phyloP scores from a whole-genome alignment of 345 rosid species.

The Ailanthus altissimus region DNA sequence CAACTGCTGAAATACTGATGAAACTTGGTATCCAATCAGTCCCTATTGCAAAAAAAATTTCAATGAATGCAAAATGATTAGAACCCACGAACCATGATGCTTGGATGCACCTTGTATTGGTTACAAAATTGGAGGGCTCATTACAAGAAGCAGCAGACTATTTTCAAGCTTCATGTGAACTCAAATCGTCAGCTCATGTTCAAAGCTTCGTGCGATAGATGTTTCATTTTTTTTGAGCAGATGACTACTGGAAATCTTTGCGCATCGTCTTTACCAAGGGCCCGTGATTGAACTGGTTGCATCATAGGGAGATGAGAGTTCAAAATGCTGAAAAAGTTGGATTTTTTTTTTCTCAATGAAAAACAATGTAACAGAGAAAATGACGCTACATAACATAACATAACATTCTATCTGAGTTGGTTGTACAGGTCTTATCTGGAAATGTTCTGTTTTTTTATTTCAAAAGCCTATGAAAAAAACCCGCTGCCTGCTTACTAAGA shows the following conservation, averaged over 20 bases:
- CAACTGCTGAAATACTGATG: constrained; percentile 72
- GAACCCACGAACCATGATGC: constrained; percentile 79
- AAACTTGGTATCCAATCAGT: constrained; percentile 55
- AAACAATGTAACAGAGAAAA: constrained; percentile 8
- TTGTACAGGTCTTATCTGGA: background rate
- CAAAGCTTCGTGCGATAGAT: constrained; percentile 44
- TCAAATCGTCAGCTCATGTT: constrained; percentile 71
- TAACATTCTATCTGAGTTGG: background rate
- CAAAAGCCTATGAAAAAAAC: background rate
- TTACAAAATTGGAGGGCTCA: constrained; percentile 80
- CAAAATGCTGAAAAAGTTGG: background rate
- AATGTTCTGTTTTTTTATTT: background rate
- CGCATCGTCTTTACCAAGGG: background rate
- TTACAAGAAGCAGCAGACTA: constrained; percentile 80
- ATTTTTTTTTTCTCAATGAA: background rate
- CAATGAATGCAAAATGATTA: constrained; percentile 75
- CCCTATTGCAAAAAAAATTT: constrained; percentile 73
- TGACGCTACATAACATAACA: background rate
- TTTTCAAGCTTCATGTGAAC: constrained; percentile 91
- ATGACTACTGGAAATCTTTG: constrained; percentile 10
- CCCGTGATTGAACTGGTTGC: constrained; percentile 7
- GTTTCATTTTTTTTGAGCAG: constrained; percentile 10
- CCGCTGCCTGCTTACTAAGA: background rate
- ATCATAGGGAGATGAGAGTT: background rate
- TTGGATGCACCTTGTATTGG: constrained; percentile 80